A percentile compares a stretch with the other conserved stretches of the same genome.
Conservation (phyloP, 345 rosid genomes). For the Syzygium jambos region DNA sequence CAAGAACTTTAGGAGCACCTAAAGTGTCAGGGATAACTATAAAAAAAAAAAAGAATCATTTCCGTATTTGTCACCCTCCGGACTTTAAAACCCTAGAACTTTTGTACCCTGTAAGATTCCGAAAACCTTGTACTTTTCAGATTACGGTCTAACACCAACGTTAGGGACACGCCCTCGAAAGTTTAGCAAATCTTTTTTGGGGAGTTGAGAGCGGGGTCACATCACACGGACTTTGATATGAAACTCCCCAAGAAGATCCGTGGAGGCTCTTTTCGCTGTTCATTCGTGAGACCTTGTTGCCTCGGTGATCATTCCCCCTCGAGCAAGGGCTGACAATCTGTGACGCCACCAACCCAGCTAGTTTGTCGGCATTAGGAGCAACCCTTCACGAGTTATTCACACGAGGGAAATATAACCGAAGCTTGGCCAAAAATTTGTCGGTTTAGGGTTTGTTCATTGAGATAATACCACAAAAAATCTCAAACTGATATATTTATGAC, state of each 20-base stretch:
- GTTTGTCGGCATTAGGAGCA: neutral
- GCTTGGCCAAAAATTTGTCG: neutral
- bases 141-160: neutral
- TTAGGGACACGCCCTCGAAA: neutral
- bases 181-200: neutral
- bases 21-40: neutral
- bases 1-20: neutral
- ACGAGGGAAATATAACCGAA: neutral
- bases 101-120: neutral
- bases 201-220: neutral
- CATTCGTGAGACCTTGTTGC: neutral
- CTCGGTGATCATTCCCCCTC: neutral
- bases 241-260: neutral
- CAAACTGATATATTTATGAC: too few species aligned
- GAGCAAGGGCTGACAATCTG: neutral
- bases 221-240: neutral
- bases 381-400: neutral
- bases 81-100: neutral
- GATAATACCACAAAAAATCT: too few species aligned
- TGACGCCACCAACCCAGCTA: neutral
- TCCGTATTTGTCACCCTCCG: neutral
- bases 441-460: accelerated
- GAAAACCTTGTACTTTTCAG: neutral
- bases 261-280: neutral
- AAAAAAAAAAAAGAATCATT: too few species aligned